Evolutionary conservation across 257 asterid species (phyloP).

Genomic region (Solanum corneliomulleri): DNA sequence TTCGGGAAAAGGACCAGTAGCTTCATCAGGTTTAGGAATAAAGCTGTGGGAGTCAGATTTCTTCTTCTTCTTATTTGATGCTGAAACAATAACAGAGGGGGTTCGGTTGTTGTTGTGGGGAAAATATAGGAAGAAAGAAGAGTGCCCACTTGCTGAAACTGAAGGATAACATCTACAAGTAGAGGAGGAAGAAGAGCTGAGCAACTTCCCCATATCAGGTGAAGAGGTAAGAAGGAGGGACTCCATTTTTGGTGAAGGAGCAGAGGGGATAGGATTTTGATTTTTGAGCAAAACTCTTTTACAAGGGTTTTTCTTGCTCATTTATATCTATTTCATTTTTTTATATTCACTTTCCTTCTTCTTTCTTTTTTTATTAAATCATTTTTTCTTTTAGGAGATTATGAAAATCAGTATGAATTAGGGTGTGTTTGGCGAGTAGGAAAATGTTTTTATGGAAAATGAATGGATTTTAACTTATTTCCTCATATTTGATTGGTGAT

Average conservation of each 20-base stretch:
- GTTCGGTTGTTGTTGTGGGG: slow-evolving; percentile 3
- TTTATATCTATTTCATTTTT: not conserved
- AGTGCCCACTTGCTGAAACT: slow-evolving; percentile 8
- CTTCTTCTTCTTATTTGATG: slow-evolving; percentile 34
- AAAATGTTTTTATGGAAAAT: too few relatives aligned
- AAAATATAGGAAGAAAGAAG: slow-evolving; percentile 6
- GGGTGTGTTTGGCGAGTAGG: too few relatives aligned
- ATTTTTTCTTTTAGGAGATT: not conserved
- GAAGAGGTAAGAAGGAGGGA: slow-evolving; percentile 8
- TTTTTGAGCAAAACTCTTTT: not conserved
- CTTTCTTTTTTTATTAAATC: not conserved
- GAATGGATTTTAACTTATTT: too few relatives aligned
- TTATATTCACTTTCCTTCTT: not conserved
- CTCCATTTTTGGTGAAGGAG: not conserved
- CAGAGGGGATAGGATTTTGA: not conserved
- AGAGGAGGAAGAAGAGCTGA: not conserved
- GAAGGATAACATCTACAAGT: not conserved
- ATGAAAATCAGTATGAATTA: not conserved
- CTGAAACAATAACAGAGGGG: slow-evolving; percentile 21
- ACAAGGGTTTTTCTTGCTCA: not conserved
- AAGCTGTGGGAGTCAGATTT: slow-evolving; percentile 53
- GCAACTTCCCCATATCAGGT: not conserved
- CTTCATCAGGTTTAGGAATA: slow-evolving; percentile 62
- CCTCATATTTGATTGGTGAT: too few relatives aligned
- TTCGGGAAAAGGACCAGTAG: slow-evolving; percentile 87